Base-by-base conservation (phyloP, 805 yeast genomes). In the Wickerhamomyces bisporus region DNA sequence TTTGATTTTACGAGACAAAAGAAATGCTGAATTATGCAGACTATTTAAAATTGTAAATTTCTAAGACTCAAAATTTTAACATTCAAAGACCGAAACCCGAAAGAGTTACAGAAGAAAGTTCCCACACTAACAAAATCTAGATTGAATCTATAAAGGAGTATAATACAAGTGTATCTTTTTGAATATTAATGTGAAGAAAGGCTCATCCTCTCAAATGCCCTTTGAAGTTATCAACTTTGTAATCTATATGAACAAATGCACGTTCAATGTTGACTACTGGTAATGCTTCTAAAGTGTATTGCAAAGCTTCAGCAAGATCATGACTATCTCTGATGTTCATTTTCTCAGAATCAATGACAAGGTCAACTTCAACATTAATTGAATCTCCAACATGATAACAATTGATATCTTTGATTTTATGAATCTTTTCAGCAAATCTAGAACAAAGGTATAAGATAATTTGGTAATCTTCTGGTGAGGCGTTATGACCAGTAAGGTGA, bases 361-460 rank as follows among this genome's bases (percentile, higher is more conserved):
- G 60, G 50, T 84, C 94, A 18, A 84, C 84, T 54, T 85, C 94
- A 29, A 82, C 89, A 50, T 77, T 80, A 34, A 82, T 62, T 27
- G 79, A 66, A 58, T 85, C 94, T 2, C 94, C 94, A 15, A 80
- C 84, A 52, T 85, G 89, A 54, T 84, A 85, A 19, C 80, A 83
- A 47, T 77, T 78, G 44, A 81, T 69, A 10, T 79, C 74, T 14
- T 84, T 83, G 42, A 84, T 74, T 38, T 71, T 75, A 38, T 71
- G 61, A 48, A 85, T 80, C 23, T 77, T 72, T 38, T 75, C 81
- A 1, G 91, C 81, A 55, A 82, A 85, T 36, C 93, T 64, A 50
- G 68, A 62, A 38, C 86, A 80, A 46, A 84, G 58, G 50, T 85
- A 85, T 15, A 85, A 60, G 6, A 85, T 70, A 34, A 79, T 78